A percentile compares a stretch with the other conserved stretches of the same genome.
These are phyloP conservation scores for Thuja plicata DNA, from an alignment of 83 land plant genomes.

Conservation along the genomic window DNA sequence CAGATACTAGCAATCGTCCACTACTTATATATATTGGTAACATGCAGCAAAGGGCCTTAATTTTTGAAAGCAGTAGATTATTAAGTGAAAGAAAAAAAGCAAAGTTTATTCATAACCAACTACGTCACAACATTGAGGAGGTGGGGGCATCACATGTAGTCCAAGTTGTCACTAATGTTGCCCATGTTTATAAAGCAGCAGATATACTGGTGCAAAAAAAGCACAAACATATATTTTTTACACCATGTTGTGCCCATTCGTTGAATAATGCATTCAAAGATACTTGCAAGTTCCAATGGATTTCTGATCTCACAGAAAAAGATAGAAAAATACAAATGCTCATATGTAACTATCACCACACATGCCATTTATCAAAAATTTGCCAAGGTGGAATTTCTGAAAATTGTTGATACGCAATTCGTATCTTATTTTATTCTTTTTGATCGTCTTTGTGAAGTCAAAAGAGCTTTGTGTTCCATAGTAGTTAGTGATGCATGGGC, in stretches of 20 bases:
- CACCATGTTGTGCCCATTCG: background rate
- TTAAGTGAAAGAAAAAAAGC: background rate
- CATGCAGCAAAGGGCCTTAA: background rate
- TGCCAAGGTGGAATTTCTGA: too few relatives aligned
- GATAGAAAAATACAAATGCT: too few relatives aligned
- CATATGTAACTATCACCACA: too few relatives aligned
- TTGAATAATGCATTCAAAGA: background rate
- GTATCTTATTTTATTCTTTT: too few relatives aligned
- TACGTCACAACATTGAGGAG: background rate
- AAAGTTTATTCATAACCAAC: background rate
- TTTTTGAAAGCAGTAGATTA: background rate
- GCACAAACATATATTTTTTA: background rate
- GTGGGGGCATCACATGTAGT: background rate
- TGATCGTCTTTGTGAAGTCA: too few relatives aligned
- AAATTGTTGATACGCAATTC: too few relatives aligned
- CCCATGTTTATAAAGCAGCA: background rate
- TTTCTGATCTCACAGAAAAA: too few relatives aligned
- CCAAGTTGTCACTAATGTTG: background rate
- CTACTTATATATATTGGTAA: background rate
- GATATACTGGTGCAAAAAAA: background rate
- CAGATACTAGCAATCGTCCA: background rate
- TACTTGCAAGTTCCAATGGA: too few relatives aligned
- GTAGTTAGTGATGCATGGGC: too few relatives aligned
- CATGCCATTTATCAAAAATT: too few relatives aligned
- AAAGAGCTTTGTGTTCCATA: too few relatives aligned